Evolutionary conservation across 768 basidiomycete genomes (phyloP).

Genomic region (Boletus vermiculosoides): DNA sequence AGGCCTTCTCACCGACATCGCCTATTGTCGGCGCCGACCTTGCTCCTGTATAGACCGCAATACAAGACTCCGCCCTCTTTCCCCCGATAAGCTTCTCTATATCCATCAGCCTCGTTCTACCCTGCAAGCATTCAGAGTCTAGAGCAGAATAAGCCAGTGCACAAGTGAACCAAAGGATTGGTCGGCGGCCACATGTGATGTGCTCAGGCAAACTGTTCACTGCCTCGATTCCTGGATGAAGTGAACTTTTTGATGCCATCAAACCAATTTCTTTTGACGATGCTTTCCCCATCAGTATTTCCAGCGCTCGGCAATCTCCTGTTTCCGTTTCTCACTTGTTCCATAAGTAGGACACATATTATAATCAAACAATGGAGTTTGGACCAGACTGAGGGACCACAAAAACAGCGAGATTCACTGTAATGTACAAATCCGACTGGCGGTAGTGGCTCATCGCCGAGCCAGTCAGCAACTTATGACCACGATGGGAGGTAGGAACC

Average conservation of each 20-base stretch:
- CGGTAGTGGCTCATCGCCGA: not conserved
- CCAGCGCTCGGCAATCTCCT: conserved; percentile 1
- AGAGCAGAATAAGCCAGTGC: not conserved
- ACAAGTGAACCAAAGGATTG: not conserved
- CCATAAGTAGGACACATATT: not conserved
- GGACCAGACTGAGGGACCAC: not conserved
- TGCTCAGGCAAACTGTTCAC: not conserved
- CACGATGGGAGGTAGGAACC: not conserved
- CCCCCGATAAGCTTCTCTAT: not conserved
- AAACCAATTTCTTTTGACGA: not conserved
- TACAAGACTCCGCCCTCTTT: not conserved
- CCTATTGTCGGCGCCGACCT: not conserved
- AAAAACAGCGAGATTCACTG: not conserved
- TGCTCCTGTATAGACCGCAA: not conserved
- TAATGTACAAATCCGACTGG: not conserved
- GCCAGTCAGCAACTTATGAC: too few species aligned
- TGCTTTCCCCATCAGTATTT: not conserved
- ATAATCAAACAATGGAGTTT: not conserved
- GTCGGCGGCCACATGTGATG: not conserved
- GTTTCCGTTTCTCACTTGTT: not conserved
- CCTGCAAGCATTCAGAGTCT: not conserved
- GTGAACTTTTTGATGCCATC: not conserved
- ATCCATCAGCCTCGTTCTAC: not conserved
- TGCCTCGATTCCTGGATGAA: not conserved
- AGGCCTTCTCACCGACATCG: not conserved